Evolutionary conservation across 2,329 filamentous ascomycete genomes (phyloP).

Genomic region (Clonostachys byssicola): DNA sequence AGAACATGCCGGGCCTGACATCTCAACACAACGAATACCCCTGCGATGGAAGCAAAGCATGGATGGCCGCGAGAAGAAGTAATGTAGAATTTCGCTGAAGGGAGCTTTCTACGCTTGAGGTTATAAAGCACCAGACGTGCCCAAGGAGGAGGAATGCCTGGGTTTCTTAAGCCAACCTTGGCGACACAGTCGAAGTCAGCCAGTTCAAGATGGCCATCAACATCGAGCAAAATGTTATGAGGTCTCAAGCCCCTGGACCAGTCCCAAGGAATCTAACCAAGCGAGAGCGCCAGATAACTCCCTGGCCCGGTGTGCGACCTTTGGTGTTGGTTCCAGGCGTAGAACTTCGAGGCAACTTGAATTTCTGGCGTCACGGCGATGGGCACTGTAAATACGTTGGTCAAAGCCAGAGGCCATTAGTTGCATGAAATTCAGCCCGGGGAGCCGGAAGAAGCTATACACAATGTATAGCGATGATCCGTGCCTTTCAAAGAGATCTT

Average conservation of each 20-base stretch:
- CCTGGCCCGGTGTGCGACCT: constrained; percentile 5
- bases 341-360: background rate
- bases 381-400: background rate
- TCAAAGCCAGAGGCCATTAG: background rate
- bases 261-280: constrained; percentile 5
- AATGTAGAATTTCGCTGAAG: too few species aligned
- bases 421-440: background rate
- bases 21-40: too few species aligned
- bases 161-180: constrained; percentile 1
- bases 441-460: background rate
- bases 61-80: too few species aligned
- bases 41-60: too few species aligned
- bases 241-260: constrained; percentile 6
- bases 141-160: constrained; percentile 1
- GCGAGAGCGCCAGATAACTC: constrained; percentile 3
- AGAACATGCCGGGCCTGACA: too few species aligned
- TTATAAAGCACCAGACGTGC: background rate
- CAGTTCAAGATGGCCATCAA: constrained; percentile 4
- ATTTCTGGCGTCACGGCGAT: background rate
- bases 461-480: background rate
- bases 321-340: background rate
- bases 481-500: background rate
- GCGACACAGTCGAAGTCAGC: constrained; percentile 4
- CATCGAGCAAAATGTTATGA: constrained; percentile 5
- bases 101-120: too few species aligned